Conservation (phyloP, 176 grass and related monocot genomes). For the Bromus sterilis region DNA sequence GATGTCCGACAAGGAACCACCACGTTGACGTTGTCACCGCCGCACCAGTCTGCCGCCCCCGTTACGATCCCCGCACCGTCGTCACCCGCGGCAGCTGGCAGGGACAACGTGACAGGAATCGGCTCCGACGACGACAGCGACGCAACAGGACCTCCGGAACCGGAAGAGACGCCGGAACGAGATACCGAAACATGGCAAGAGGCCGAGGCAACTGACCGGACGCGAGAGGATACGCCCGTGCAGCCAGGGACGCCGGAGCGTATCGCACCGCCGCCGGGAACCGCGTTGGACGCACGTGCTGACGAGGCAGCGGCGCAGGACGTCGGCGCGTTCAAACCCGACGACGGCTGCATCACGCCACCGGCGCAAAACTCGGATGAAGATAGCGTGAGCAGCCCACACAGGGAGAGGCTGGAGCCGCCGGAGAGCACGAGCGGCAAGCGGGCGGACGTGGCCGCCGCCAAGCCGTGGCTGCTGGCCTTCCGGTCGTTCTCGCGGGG, state of each 20-base stretch:
- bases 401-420: conserved; percentile 4
- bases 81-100: background rate
- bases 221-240: background rate
- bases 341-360: background rate
- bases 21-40: background rate
- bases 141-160: background rate
- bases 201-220: background rate
- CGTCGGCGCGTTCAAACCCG: background rate
- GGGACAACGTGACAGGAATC: background rate
- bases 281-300: background rate
- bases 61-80: background rate
- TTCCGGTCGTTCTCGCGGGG: conserved; percentile 33
- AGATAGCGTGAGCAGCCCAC: background rate
- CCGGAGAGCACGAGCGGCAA: background rate
- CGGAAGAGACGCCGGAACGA: background rate
- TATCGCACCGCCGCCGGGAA: background rate
- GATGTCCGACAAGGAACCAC: background rate
- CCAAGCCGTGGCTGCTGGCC: conserved; percentile 23
- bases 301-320: background rate
- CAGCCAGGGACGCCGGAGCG: background rate
- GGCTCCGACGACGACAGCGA: background rate
- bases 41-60: background rate
- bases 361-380: conserved; percentile 16
- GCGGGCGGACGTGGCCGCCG: background rate
- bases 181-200: background rate